A percentile compares a stretch with the other conserved stretches of the same genome.
Conservation (phyloP, 495 filamentous ascomycete species). For the Letharia lupina region DNA sequence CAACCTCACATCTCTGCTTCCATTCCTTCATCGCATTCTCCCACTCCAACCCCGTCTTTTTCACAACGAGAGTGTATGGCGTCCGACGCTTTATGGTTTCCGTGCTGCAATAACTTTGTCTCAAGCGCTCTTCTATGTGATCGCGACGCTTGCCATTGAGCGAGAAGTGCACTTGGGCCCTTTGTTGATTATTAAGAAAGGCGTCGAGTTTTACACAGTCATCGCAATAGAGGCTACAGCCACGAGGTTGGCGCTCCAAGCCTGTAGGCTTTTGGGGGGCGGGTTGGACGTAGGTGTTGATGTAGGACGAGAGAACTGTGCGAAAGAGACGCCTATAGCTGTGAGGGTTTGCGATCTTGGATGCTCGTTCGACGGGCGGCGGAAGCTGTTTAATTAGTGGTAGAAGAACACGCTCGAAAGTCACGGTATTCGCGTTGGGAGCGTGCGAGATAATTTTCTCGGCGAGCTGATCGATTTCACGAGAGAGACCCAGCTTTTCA, state of each 20-base stretch:
- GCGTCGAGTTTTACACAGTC: background rate
- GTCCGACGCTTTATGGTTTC: background rate
- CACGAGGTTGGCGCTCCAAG: background rate
- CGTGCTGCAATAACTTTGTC: background rate
- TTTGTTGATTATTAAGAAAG: background rate
- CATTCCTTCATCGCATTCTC: background rate
- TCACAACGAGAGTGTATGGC: constrained; percentile 6
- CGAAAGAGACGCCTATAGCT: background rate
- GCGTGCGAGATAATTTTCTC: background rate
- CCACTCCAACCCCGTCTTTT: background rate
- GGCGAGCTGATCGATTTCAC: background rate
- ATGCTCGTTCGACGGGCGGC: background rate
- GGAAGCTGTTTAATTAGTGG: constrained; percentile 1
- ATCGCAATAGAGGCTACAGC: background rate
- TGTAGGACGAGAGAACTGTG: background rate
- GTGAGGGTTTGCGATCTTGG: background rate
- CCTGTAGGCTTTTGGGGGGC: background rate
- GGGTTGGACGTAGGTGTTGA: background rate
- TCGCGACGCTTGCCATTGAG: background rate
- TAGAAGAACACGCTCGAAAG: constrained; percentile 4
- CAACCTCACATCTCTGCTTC: background rate
- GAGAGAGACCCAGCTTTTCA: background rate
- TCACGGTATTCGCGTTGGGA: background rate
- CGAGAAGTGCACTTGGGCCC: background rate
- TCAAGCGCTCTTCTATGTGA: background rate